phyloP scores from a whole-genome alignment of 495 filamentous ascomycete genomes.

The Thermothielavioides terrestris region DNA sequence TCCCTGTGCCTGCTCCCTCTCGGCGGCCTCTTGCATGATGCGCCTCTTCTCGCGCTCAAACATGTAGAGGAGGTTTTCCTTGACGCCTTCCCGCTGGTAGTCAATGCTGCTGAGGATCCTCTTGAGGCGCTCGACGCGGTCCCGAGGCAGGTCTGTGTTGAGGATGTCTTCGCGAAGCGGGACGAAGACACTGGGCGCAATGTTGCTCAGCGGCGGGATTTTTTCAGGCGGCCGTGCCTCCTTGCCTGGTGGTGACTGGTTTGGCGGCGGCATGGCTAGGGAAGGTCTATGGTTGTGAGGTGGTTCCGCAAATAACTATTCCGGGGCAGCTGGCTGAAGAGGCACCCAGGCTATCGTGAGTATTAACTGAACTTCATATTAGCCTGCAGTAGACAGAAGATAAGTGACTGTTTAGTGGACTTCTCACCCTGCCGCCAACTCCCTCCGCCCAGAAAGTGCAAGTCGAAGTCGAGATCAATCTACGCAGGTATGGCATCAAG shows the following conservation, averaged over 20 bases:
- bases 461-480: no score
- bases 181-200: constrained; percentile 37
- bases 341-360: no score
- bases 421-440: no score
- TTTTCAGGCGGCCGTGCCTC: constrained; percentile 12
- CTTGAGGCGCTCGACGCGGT: constrained; percentile 25
- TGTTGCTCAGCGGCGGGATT: constrained; percentile 26
- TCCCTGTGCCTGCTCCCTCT: constrained; percentile 56
- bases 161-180: constrained; percentile 31
- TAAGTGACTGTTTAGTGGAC: no score
- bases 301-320: no score
- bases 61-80: constrained; percentile 36
- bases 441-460: no score
- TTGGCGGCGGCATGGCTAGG: constrained; percentile 25
- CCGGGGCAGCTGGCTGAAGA: no score
- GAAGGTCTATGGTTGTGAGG: neutral
- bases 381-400: no score
- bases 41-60: constrained; percentile 32
- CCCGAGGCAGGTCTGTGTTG: constrained; percentile 16
- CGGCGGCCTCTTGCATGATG: constrained; percentile 39
- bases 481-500: no score
- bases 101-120: constrained; percentile 33
- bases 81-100: constrained; percentile 31
- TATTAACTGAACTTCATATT: no score
- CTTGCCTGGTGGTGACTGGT: constrained; percentile 47